phyloP scores from a whole-genome alignment of 2,329 filamentous ascomycete species.

The Aspergillus sp. region DNA sequence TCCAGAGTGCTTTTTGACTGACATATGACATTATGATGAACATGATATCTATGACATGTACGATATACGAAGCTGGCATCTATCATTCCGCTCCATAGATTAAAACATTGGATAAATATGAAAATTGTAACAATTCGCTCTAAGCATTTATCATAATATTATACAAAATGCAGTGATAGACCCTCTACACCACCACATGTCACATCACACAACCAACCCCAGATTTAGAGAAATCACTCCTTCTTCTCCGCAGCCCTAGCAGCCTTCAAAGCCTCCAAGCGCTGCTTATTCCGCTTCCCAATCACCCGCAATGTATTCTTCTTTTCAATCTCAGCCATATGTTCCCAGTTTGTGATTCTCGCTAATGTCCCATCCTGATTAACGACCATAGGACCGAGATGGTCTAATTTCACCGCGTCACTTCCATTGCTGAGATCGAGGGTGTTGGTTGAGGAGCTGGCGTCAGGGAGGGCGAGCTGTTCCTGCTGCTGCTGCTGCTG shows the following conservation, averaged over 20 bases:
- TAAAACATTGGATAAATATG: no score
- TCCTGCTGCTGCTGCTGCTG: slow-evolving; percentile 10
- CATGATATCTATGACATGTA: no score
- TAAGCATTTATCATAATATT: no score
- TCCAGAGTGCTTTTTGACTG: neutral
- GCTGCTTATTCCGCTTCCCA: slow-evolving; percentile 62
- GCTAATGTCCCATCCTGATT: slow-evolving; percentile 67
- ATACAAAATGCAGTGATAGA: no score
- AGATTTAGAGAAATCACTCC: neutral
- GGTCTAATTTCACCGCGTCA: slow-evolving; percentile 55
- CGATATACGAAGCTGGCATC: no score
- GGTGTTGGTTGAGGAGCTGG: slow-evolving; percentile 81
- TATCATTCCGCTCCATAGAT: no score
- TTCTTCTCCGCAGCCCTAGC: slow-evolving; percentile 14
- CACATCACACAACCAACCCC: neutral
- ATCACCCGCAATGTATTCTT: slow-evolving; percentile 63
- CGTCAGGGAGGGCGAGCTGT: slow-evolving; percentile 69
- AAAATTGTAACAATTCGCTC: no score
- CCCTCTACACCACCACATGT: no score
- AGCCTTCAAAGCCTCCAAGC: slow-evolving; percentile 53
- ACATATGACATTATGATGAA: no score
- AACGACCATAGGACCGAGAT: slow-evolving; percentile 68
- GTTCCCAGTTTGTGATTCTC: slow-evolving; percentile 67
- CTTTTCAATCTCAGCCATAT: slow-evolving; percentile 66
- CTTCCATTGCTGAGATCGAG: slow-evolving; percentile 57